phyloP scores from a whole-genome alignment of 2,329 filamentous ascomycete genomes.

The Cordyceps javanica region DNA sequence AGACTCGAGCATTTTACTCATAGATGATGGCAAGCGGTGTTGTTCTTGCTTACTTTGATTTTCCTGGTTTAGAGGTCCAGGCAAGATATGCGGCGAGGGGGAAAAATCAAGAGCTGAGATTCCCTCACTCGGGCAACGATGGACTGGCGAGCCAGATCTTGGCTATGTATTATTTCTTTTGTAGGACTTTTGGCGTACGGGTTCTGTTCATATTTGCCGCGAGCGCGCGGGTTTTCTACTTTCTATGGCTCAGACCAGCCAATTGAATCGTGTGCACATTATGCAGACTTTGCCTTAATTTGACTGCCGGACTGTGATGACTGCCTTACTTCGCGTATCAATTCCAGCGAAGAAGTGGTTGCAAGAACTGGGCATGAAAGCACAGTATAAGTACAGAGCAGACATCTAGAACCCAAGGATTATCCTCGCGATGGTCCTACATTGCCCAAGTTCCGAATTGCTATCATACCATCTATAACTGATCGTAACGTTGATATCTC shows the following conservation, averaged over 20 bases:
- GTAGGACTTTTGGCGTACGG: neutral
- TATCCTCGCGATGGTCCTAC: no score
- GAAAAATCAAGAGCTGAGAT: conserved; percentile 14
- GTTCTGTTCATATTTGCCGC: neutral
- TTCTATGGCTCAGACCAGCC: neutral
- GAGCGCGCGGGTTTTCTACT: neutral
- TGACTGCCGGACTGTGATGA: no score
- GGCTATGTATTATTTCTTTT: conserved; percentile 6
- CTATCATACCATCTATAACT: no score
- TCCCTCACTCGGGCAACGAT: conserved; percentile 4
- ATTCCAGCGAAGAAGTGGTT: no score
- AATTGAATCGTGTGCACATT: no score
- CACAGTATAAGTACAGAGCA: no score
- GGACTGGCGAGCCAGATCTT: neutral
- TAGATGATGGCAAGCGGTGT: neutral
- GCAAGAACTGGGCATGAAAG: no score
- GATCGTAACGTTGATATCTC: no score
- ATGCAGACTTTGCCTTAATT: no score
- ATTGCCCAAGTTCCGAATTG: no score
- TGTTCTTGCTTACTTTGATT: neutral
- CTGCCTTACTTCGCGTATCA: no score
- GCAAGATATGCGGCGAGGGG: conserved; percentile 2
- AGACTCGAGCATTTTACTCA: conserved; percentile 1
- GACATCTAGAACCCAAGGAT: no score
- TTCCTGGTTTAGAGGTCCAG: neutral